Evolutionary conservation across 495 filamentous ascomycete species (phyloP), one percentile per base, ranked within the genome.

Genomic region (Glutinoglossum americanum): DNA sequence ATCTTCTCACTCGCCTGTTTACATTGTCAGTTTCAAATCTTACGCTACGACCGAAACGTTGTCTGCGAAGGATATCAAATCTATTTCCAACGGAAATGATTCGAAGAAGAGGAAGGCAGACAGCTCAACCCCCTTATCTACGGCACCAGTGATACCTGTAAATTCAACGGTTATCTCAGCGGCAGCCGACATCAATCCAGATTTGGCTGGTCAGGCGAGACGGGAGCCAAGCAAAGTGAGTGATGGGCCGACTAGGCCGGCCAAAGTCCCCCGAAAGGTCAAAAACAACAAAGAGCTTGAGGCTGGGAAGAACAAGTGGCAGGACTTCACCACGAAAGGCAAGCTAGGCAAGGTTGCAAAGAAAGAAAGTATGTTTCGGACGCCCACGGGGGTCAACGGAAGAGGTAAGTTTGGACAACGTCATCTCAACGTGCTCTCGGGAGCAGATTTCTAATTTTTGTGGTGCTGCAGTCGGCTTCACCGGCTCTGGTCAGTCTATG

Each of bases 301-400:
- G 70, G 84, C 77, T 60, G 83, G 83, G 61, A 94, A 94, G 74
- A 87, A 75, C 62, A 94, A 92, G 64, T 98, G 92, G 92, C 83
- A 96, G 68, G 83, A 89, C 62, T 98, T 93, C 66, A 80, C 78
- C 41, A 73, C 73, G 62, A 94, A 89, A 71, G 83, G 84, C 21
- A 88, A 87, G 65, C 72, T 80, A 41, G 84, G 80, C 51, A 88
- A 85, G 68, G 62, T 70, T 57, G 66, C 68, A 9, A 88, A 86
- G 71, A 95, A 94, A 73, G 89, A 97, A 17, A 93, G 86, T 71
- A 95, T 96, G 92, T 98, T 98, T 64, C 79, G 93, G 27, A 94
- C 89, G 1, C 85, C 85, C 0, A 87, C 93, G 27, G 83, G 86
- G 48, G 74, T 90, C 13, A 78, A 87, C 62, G 88, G 85, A 51